Evolutionary conservation across 129 eudicot species (phyloP).

Genomic region (Lactuca saligna): DNA sequence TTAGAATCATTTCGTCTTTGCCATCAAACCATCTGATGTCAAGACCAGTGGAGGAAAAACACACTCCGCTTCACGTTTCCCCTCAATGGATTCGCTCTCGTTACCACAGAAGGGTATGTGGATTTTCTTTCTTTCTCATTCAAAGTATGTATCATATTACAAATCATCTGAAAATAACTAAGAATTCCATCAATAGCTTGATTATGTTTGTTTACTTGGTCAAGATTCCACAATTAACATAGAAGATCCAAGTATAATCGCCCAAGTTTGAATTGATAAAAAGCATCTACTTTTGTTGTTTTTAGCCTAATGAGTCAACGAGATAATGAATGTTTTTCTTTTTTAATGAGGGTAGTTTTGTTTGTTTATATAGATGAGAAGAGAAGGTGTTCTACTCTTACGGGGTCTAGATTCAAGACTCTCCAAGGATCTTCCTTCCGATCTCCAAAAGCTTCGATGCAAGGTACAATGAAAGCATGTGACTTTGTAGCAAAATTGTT

Average conservation of each 20-base stretch:
- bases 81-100: conserved; percentile 91
- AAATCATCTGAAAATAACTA: conserved; percentile 11
- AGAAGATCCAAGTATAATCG: background rate
- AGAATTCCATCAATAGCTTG: conserved; percentile 9
- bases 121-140: background rate
- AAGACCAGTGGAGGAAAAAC: conserved; percentile 84
- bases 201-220: conserved; percentile 23
- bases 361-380: conserved; percentile 62
- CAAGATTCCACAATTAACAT: conserved; percentile 8
- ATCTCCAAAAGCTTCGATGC: conserved; percentile 98
- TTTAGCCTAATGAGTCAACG: conserved; percentile 1
- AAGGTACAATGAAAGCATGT: conserved; percentile 50
- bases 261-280: conserved; percentile 24
- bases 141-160: background rate
- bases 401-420: conserved; percentile 95
- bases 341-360: conserved; percentile 8
- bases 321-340: background rate
- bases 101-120: conserved; percentile 57
- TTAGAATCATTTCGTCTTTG: conserved; percentile 73
- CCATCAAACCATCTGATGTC: conserved; percentile 95
- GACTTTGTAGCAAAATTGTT: background rate
- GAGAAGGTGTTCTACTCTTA: conserved; percentile 78
- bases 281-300: conserved; percentile 21
- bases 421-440: conserved; percentile 93
- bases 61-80: conserved; percentile 67